phyloP scores from a whole-genome alignment of 352 stramenopile genomes.

The Paralagenidium karlingii region DNA sequence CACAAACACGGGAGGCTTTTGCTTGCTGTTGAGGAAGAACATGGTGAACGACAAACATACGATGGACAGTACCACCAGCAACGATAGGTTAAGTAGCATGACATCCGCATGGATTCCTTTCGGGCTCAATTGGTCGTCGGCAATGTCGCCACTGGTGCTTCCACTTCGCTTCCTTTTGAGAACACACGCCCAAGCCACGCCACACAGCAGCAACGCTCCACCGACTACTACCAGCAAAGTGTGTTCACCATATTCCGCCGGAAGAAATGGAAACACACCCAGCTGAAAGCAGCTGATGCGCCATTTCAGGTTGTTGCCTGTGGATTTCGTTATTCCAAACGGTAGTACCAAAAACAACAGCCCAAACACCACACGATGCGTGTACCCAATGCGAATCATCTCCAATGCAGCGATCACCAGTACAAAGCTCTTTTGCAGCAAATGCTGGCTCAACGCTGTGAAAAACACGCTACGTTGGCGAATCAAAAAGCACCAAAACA shows the following conservation, averaged over 20 bases:
- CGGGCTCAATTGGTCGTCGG: neutral
- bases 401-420: slow-evolving; percentile 21
- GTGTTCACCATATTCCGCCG: slow-evolving; percentile 60
- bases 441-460: neutral
- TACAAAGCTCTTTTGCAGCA: neutral
- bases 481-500: slow-evolving; percentile 51
- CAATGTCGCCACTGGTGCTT: neutral
- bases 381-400: slow-evolving; percentile 56
- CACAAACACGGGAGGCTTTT: slow-evolving; percentile 29
- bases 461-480: slow-evolving; percentile 20
- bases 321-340: slow-evolving; percentile 14
- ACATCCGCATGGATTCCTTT: neutral
- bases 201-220: slow-evolving; percentile 12
- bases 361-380: slow-evolving; percentile 49
- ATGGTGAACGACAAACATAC: slow-evolving; percentile 42
- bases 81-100: slow-evolving; percentile 11
- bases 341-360: slow-evolving; percentile 44
- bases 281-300: slow-evolving; percentile 35
- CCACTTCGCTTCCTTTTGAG: no score
- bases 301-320: slow-evolving; percentile 12
- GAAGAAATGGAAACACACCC: slow-evolving; percentile 58
- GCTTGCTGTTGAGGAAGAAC: slow-evolving; percentile 29
- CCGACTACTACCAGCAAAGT: slow-evolving; percentile 43
- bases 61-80: no score
- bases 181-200: neutral